Evolutionary conservation across 2,329 filamentous ascomycete genomes (phyloP).

Genomic region (Trichoderma sp.): DNA sequence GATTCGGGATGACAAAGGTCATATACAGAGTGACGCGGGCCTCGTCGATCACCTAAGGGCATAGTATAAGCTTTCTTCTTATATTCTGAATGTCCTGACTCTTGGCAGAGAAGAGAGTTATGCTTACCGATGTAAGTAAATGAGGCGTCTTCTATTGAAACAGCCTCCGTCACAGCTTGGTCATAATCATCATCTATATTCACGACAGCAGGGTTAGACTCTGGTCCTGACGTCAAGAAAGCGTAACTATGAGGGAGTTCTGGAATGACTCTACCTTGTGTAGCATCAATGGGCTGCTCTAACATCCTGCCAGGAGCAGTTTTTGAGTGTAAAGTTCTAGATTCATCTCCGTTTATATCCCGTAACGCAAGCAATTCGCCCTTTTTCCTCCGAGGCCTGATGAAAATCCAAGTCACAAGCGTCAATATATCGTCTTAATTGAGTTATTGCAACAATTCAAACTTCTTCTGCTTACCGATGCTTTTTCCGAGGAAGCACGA

Average conservation of each 20-base stretch:
- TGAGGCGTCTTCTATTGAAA: not conserved
- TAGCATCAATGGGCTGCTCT: not conserved
- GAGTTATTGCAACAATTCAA: not conserved
- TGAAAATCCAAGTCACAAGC: not conserved
- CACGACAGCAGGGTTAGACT: not conserved
- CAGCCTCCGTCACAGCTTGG: not conserved
- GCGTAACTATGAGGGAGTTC: not conserved
- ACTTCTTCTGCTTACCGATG: conserved; percentile 2
- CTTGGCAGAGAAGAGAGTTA: not conserved
- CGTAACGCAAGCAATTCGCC: not conserved
- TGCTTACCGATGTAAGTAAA: conserved; percentile 11
- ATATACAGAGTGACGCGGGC: conserved; percentile 15
- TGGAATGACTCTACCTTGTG: not conserved
- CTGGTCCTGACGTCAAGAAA: not conserved
- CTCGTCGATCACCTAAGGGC: not conserved
- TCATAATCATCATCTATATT: not conserved
- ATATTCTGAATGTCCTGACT: not conserved
- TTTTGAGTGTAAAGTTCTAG: not conserved
- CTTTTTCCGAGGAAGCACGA: conserved; percentile 8
- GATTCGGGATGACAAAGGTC: conserved; percentile 15
- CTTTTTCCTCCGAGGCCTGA: conserved; percentile 1
- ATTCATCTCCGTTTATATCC: too few species aligned
- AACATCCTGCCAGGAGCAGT: not conserved
- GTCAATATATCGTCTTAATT: not conserved
- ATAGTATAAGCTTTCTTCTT: not conserved